phyloP scores from a whole-genome alignment of 176 grass and related monocot species.

The Thinopyrum elongatum region DNA sequence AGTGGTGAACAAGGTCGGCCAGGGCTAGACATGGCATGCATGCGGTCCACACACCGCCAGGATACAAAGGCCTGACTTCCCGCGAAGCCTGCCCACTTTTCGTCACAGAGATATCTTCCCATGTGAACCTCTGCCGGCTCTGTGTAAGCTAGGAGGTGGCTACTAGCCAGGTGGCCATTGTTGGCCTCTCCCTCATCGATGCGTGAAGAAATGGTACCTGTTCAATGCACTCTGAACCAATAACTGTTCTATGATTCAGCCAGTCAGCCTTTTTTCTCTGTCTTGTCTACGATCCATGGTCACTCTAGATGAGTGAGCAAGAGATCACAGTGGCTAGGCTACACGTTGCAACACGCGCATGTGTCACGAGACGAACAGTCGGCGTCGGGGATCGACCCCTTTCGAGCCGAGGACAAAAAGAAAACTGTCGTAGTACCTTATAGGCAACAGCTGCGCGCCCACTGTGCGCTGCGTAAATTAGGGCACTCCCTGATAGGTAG shows the following conservation, averaged over 20 bases:
- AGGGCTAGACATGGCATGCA: neutral
- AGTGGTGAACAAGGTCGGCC: neutral
- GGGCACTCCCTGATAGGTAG: neutral
- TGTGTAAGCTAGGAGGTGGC: neutral
- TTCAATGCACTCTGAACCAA: neutral
- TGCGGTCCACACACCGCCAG: constrained; percentile 2
- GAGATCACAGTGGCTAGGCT: neutral
- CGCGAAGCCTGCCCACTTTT: neutral
- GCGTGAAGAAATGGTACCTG: neutral
- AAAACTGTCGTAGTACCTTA: too few relatives aligned
- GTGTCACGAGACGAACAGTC: neutral
- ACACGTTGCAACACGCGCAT: neutral
- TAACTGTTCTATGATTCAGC: neutral
- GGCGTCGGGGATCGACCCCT: neutral
- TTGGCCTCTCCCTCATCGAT: neutral
- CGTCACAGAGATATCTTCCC: too few relatives aligned
- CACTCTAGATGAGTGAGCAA: neutral
- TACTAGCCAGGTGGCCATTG: neutral
- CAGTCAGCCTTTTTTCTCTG: neutral
- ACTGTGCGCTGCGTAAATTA: neutral
- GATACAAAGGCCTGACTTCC: neutral
- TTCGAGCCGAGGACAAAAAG: neutral
- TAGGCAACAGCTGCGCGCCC: neutral
- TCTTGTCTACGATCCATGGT: too few relatives aligned
- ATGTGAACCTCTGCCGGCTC: neutral